These are phyloP conservation scores for Corymbia maculata DNA, from an alignment of 345 rosid genomes.

Conservation along the genomic window DNA sequence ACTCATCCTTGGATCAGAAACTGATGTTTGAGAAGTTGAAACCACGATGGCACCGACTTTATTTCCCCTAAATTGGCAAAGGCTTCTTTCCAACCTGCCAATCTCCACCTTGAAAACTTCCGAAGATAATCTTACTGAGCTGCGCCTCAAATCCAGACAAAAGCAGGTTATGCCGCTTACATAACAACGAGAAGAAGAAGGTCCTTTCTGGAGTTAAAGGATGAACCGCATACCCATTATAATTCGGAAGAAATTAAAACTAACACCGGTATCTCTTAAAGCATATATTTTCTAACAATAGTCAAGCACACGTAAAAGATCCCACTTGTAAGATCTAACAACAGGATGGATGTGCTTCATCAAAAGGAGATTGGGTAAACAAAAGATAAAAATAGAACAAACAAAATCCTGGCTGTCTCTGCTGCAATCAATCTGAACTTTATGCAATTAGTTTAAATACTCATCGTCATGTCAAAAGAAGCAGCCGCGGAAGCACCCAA, in stretches of 20 bases:
- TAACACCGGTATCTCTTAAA: background rate
- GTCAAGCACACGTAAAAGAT: background rate
- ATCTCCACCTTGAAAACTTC: constrained; percentile 21
- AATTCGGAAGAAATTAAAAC: background rate
- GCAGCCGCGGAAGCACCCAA: background rate
- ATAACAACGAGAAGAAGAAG: background rate
- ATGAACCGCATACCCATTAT: background rate
- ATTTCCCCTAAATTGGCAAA: constrained; percentile 12
- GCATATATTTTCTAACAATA: background rate
- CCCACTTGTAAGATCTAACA: background rate
- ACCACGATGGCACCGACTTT: constrained; percentile 28
- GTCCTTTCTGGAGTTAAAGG: background rate
- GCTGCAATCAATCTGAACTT: background rate
- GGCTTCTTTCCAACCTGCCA: constrained; percentile 12
- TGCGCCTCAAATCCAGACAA: constrained; percentile 6
- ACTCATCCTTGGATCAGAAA: constrained; percentile 34
- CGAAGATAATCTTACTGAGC: constrained; percentile 13
- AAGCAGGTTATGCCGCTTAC: background rate
- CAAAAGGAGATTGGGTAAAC: background rate
- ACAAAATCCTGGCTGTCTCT: background rate
- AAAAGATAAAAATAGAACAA: background rate
- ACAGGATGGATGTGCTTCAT: background rate
- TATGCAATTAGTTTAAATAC: background rate
- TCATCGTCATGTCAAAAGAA: background rate
- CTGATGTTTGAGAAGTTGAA: constrained; percentile 35